Conservation (phyloP, 306 rosid genomes). For the Medicago ruthenica region DNA sequence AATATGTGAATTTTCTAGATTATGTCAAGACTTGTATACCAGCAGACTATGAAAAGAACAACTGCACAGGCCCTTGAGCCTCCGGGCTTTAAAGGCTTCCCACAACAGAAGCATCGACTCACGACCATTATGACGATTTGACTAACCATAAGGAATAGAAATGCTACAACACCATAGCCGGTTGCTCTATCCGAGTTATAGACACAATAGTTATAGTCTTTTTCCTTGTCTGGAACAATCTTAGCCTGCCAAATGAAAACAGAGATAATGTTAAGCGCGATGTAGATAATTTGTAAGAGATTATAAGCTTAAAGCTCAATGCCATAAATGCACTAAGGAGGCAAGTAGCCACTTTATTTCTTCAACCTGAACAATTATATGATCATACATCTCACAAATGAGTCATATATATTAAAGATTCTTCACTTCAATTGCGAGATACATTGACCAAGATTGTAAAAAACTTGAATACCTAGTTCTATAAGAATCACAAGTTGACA, state of each 20-base stretch:
- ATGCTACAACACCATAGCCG: slow-evolving; percentile 94
- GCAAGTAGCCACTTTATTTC: too few species aligned
- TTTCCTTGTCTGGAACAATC: slow-evolving; percentile 49
- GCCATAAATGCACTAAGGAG: too few species aligned
- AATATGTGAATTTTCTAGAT: neutral
- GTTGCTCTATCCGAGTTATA: slow-evolving; percentile 86
- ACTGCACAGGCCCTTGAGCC: slow-evolving; percentile 92
- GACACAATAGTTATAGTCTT: slow-evolving; percentile 64
- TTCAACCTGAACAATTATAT: neutral
- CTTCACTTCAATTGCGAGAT: slow-evolving; percentile 21
- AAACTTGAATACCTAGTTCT: slow-evolving; percentile 16
- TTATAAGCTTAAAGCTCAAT: too few species aligned
- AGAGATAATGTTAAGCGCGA: neutral
- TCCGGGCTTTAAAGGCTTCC: slow-evolving; percentile 85
- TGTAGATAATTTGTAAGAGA: too few species aligned
- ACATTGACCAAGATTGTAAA: slow-evolving; percentile 25
- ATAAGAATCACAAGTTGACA: neutral
- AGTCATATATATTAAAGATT: neutral
- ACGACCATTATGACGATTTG: slow-evolving; percentile 82
- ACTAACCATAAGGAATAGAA: slow-evolving; percentile 78
- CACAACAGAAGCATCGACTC: slow-evolving; percentile 97
- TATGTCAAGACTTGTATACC: slow-evolving; percentile 56
- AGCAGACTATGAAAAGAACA: slow-evolving; percentile 87
- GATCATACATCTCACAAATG: neutral
- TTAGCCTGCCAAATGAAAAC: slow-evolving; percentile 63